Evolutionary conservation across 805 yeast species (phyloP), one percentile per base, ranked within the genome.

Genomic region (Lachancea meyersii): DNA sequence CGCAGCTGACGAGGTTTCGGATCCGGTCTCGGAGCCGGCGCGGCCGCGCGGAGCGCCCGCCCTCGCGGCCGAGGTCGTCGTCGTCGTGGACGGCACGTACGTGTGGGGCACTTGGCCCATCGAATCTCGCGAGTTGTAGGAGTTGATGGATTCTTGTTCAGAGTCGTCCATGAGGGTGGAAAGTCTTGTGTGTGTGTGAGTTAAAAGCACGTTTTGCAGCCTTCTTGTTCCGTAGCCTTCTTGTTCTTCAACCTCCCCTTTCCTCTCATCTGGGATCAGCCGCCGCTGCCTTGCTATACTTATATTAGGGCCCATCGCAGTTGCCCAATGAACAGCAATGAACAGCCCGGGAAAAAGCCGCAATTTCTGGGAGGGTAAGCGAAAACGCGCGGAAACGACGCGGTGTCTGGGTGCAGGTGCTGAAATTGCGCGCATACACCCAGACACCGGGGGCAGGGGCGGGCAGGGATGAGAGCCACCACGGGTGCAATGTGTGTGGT

Each of bases 131-230:
- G 52, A 53, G 40, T 49, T 47, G 32, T 45, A 51, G 35, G 54
- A 51, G 41, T 49, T 48, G 39, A 51, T 51, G 21, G 54, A 51
- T 38, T 47, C 49, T 41, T 45, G 41, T 14, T 49, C 54, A 17
- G 49, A 45, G 34, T 38, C 47, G 28, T 26, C 28, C 13, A 13
- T 17, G 35, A 13, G n/a, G n/a, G n/a, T n/a, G n/a, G n/a, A n/a
- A n/a, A n/a, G n/a, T n/a, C n/a, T n/a, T n/a, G n/a, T n/a, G n/a
- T n/a, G n/a, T n/a, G n/a, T n/a, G n/a, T n/a, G n/a, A n/a, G n/a
- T n/a, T n/a, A n/a, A n/a, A n/a, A n/a, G n/a, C n/a, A 28, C 16
- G 27, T 21, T 23, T 6, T 23, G 9, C 26, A 7, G 26, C 9
- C 26, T 23, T 23, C 10, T 10, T 23, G 10, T 23, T 23, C 9